Percentiles rank a stretch among this genome's conserved stretches.
phyloP scores from a whole-genome alignment of 176 grass and related monocot genomes.

The Aegilops sharonensis region DNA sequence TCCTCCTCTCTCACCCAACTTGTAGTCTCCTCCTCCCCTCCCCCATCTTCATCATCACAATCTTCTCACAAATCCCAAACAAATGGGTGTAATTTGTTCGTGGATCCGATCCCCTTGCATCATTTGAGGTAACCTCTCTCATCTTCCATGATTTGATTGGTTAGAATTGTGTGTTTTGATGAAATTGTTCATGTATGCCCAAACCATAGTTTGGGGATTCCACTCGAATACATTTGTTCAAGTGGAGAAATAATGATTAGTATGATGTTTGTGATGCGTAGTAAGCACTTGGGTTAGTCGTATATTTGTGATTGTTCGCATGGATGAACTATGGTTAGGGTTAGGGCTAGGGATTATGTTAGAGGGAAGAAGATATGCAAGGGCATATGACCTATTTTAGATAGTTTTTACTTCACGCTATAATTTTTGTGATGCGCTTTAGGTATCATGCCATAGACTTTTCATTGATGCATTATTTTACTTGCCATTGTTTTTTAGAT shows the following conservation, averaged over 20 bases:
- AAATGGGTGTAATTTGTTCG: no score
- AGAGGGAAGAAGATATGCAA: background rate
- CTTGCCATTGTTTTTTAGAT: background rate
- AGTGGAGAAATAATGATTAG: background rate
- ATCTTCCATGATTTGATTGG: no score
- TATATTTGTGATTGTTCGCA: background rate
- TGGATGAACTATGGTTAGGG: background rate
- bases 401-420: background rate
- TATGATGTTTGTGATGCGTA: background rate
- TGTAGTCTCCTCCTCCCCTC: no score
- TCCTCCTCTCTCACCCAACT: no score
- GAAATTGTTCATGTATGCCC: no score
- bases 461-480: background rate
- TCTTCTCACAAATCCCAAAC: no score
- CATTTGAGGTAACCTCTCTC: no score
- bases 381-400: background rate
- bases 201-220: background rate
- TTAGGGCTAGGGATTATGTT: background rate
- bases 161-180: no score
- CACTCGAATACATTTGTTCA: background rate
- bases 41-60: no score
- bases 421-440: background rate
- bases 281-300: background rate
- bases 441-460: no score
- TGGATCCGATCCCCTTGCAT: no score